Conservation (phyloP, 306 rosid species). For the Begonia loranthoides region DNA sequence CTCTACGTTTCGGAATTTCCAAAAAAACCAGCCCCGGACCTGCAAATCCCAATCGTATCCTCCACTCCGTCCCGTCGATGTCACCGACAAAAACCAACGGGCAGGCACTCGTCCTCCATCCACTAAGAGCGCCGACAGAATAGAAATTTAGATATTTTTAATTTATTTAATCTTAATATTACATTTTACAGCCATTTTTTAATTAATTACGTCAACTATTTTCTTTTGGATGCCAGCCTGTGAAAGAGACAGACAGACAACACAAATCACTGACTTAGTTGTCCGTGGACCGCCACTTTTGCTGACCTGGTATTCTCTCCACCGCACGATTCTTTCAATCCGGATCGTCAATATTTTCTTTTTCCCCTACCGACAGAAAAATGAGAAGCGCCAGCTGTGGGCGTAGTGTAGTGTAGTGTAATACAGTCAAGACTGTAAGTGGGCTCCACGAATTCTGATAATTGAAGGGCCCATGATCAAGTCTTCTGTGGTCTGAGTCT, state of each 20-base stretch:
- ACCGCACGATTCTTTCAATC: no score
- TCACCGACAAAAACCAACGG: not conserved
- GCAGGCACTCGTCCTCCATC: no score
- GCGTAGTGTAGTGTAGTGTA: not conserved
- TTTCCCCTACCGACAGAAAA: slow-evolving; percentile 8
- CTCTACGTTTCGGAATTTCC: not conserved
- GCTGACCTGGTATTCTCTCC: not conserved
- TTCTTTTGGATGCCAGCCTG: not conserved
- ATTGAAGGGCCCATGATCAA: no score
- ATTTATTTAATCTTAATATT: no score
- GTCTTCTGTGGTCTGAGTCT: no score
- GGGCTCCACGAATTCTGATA: no score
- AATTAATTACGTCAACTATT: not conserved
- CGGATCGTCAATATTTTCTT: not conserved
- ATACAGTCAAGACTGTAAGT: no score
- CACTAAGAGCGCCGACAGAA: no score
- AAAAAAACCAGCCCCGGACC: not conserved
- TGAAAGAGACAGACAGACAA: slow-evolving; percentile 1
- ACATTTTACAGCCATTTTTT: no score
- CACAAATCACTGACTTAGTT: not conserved
- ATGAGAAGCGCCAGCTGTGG: not conserved
- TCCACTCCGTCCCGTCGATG: not conserved
- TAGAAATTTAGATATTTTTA: no score
- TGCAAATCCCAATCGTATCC: not conserved
- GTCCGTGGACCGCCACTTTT: slow-evolving; percentile 1